Evolutionary conservation across 305 asterid species (phyloP), one percentile per base, ranked within the genome.

Genomic region (Lippia alba): DNA sequence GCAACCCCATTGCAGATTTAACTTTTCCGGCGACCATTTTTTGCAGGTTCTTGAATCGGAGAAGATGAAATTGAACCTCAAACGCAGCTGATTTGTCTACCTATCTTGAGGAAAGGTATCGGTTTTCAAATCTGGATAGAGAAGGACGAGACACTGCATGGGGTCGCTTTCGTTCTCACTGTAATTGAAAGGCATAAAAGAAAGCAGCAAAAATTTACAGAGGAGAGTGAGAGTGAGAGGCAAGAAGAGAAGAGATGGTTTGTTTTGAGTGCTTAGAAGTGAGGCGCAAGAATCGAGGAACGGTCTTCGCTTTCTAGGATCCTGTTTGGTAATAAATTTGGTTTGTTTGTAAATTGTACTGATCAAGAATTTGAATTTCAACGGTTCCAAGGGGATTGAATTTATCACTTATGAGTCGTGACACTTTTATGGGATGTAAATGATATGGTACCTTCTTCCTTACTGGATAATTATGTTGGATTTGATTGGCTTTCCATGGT

Each of bases 1-100:
- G 92, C 56, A 90, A 61, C 3, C 96, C 96, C 90, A 90, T 90
- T 41, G 83, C 90, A 45, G 81, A 64, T 77, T 90, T 92, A 19
- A 88, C 86, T 69, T 90, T 90, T 4, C 98, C 97, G 39, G 98
- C 98, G 3, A 87, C 98, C 98, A 92, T 92, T 44, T 92, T 44
- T 34, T 57, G 33, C 4, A 44, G 4, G 83, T 67, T 32, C 77
- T 73, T 51, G 44, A 16, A 7, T 30, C 54, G 11, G 0, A 16
- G 16, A 63, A 51, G 40, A 8, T 16, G n/a, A 17, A 67, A 53
- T 36, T 36, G 67, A 60, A 51, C 36, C 14, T 4, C 12, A 16
- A 4, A 3, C 55, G 3, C 30, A 17, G 11, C 11, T 17, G 4
- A 6, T 16, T 16, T 16, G 8, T 6, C 32, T 10, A 56, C 30